Base-by-base conservation (phyloP, 345 rosid genomes). In the Rhizophora mangle region DNA sequence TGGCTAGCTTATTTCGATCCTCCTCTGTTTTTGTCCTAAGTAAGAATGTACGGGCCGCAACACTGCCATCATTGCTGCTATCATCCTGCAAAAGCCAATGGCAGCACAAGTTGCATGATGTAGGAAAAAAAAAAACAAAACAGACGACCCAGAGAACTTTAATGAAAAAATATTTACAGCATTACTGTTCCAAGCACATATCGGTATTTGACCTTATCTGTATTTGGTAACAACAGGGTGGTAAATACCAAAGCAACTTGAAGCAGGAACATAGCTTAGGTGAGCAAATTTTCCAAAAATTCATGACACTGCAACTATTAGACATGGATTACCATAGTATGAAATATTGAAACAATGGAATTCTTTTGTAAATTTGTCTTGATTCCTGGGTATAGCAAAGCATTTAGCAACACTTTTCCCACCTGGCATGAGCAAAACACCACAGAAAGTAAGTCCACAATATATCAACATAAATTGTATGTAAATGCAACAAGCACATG, bases 301-400 rank as follows among this genome's bases (percentile, higher is more conserved):
- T 6, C 29, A n/a, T 52, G 30, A n/a, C 47, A n/a, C 15, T 19
- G 53, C 19, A 71, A 29, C 53, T 30, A 56, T 59, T 72, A 29
- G 39, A 47, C 6, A 72, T 62, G 49, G 2, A 57, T 84, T 90
- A 95, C 98, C 89, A 82, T 79, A 73, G 96, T 85, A 71, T 92
- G 99, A 30, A 95, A 92, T 85, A 95, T 89, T 8, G 90, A 94
- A 64, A 88, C 97, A 10, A 92, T 51, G n/a, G 99, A 86, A 79
- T 86, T 92, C 88, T 89, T 92, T 54, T 85, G 93, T 21, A 74
- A 36, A 81, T 59, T 87, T 24, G 92, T 95, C 86, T 87, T 92
- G 81, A 95, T 90, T 80, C 99, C 96, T 56, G 87, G 82, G 70
- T 95, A 95, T 62, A 95, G 68, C 82, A 90, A 74, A 19, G 99